Evolutionary conservation across 2,329 filamentous ascomycete genomes (phyloP).

Genomic region (Colletotrichum plurivorum): DNA sequence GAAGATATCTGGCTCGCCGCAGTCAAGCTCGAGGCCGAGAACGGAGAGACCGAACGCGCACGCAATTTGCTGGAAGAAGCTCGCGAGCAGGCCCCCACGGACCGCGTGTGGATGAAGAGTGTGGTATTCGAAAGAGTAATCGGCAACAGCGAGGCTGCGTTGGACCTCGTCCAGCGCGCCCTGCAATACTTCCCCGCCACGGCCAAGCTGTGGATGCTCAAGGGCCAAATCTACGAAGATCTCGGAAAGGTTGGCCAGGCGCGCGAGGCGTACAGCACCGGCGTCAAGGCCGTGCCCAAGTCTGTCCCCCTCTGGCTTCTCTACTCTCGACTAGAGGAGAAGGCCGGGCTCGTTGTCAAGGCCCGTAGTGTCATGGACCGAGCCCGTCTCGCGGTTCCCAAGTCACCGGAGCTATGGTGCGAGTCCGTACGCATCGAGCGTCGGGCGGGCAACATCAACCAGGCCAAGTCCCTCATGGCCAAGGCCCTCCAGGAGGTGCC

Average conservation of each 20-base stretch:
- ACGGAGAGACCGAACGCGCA: conserved; percentile 84
- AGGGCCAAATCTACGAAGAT: conserved; percentile 96
- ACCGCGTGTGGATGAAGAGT: conserved; percentile 97
- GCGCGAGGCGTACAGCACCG: conserved; percentile 89
- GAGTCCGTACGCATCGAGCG: conserved; percentile 96
- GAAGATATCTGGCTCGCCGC: conserved; percentile 98
- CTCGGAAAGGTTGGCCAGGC: conserved; percentile 85
- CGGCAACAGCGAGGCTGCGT: conserved; percentile 82
- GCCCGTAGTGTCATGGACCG: conserved; percentile 94
- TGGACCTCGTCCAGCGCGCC: conserved; percentile 90
- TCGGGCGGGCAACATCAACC: conserved; percentile 83
- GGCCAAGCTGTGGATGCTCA: conserved; percentile 97
- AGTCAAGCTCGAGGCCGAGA: conserved; percentile 96
- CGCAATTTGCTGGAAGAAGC: conserved; percentile 86
- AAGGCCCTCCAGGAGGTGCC: conserved; percentile 93
- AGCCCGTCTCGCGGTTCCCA: conserved; percentile 88
- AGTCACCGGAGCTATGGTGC: conserved; percentile 87
- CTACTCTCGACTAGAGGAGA: conserved; percentile 89
- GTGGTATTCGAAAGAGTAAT: conserved; percentile 93
- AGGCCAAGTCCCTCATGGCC: conserved; percentile 94
- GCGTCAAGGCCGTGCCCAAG: conserved; percentile 87
- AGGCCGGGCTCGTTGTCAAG: conserved; percentile 86
- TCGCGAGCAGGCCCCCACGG: conserved; percentile 90
- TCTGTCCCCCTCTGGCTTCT: conserved; percentile 93
- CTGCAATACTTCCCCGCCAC: conserved; percentile 88